Evolutionary conservation across 2,329 filamentous ascomycete species (phyloP).

Genomic region (Cladophialophora carrionii): DNA sequence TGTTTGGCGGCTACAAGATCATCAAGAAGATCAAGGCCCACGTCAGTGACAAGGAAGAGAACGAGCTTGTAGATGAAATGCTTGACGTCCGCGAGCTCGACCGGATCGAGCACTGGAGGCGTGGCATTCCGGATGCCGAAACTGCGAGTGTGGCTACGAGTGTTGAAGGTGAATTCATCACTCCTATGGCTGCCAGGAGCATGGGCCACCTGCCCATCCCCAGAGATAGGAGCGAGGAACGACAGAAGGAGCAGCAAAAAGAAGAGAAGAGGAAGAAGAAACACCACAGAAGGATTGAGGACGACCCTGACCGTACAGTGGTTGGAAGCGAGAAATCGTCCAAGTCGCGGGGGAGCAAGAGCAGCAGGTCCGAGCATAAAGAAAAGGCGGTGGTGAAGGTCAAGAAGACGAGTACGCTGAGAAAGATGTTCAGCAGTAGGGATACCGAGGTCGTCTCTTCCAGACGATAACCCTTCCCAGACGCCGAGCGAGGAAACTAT

Average conservation of each 20-base stretch:
- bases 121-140: conserved; percentile 63
- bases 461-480: conserved; percentile 15
- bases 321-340: conserved; percentile 29
- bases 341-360: conserved; percentile 25
- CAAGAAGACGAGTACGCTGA: conserved; percentile 46
- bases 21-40: conserved; percentile 73
- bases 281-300: conserved; percentile 30
- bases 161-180: conserved; percentile 69
- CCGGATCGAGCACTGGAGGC: conserved; percentile 65
- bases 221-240: conserved; percentile 33
- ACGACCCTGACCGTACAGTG: conserved; percentile 29
- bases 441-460: conserved; percentile 23
- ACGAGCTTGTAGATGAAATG: conserved; percentile 57
- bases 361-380: conserved; percentile 29
- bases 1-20: conserved; percentile 96
- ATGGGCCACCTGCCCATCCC: conserved; percentile 46
- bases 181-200: conserved; percentile 58
- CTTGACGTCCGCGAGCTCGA: conserved; percentile 54
- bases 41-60: conserved; percentile 40
- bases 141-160: conserved; percentile 54
- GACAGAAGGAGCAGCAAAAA: conserved; percentile 42
- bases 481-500: neutral
- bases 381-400: conserved; percentile 37
- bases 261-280: conserved; percentile 32
- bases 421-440: conserved; percentile 36